Base-by-base conservation (phyloP, 2,329 filamentous ascomycete species). In the Penicillium sp. region DNA sequence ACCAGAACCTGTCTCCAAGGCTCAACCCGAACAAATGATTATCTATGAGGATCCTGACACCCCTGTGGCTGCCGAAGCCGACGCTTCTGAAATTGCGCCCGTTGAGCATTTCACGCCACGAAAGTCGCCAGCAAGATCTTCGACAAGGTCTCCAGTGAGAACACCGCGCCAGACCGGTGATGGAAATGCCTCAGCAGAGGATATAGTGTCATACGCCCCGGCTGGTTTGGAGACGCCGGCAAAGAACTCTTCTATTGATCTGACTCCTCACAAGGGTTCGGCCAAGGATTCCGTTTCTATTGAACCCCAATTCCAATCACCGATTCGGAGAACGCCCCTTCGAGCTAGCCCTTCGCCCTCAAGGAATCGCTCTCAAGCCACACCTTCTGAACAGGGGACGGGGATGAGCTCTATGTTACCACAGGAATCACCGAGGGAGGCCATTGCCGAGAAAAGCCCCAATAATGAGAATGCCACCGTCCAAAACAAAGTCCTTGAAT, bases 1-100 rank as follows among this genome's bases (percentile, higher is more conserved):
- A 2, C 33, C 61, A 13, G 53, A 59, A 32, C 36, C 41, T 20
- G 32, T 33, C 17, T 5, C 46, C 17, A 62, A 58, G 34, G 3
- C 34, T 7, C 57, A 63, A 20, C 46, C 54, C 1, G 58, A 62
- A 7, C 39, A 62, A 26, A 57, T 66, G 52, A 44, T 62, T 12
- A 66, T 66, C 26, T 65, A 64, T 37, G 63, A 66, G 42, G 63
- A 66, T 32, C 60, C 60, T 23, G 52, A 52, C 21, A 61, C 56
- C 3, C 60, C 62, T 17, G 55, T 57, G 29, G 49, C 52, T 7
- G 41, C 40, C 6, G 49, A 46, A 24, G 20, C 46, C 8, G 42
- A 51, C 9, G 46, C 39, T 17, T 34, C 52, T 23, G 29, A 17
- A 13, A 49, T 55, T 23, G 36, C 47, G 4, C 45, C 49, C 2